Conservation (phyloP, 352 stramenopile genomes). For the Phytophthora sansomeana region DNA sequence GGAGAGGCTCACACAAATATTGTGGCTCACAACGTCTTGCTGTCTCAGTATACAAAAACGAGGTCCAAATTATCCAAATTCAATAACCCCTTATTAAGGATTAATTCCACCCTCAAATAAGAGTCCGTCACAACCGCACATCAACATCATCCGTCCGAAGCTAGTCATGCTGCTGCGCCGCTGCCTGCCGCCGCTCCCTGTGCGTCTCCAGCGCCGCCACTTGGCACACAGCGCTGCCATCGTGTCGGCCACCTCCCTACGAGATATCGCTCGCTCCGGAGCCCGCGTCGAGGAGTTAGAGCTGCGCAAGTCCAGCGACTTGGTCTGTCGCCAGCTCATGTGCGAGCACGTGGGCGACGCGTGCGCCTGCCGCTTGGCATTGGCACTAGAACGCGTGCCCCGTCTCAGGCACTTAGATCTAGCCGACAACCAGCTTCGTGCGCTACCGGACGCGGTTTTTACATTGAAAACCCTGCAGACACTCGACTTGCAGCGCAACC, state of each 20-base stretch:
- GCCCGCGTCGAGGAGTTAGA: conserved; percentile 63
- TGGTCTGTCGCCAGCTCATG: conserved; percentile 94
- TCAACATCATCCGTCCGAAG: background rate
- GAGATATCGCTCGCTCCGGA: conserved; percentile 71
- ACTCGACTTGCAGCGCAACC: conserved; percentile 77
- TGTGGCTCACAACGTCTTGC: conserved; percentile 2
- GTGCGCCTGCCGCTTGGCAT: conserved; percentile 85
- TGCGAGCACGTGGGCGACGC: conserved; percentile 90
- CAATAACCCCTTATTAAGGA: too few species aligned
- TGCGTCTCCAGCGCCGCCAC: conserved; percentile 4
- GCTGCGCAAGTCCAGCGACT: conserved; percentile 80
- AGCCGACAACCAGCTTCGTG: conserved; percentile 75
- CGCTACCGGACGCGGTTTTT: conserved; percentile 85
- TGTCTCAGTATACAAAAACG: too few species aligned
- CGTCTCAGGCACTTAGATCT: conserved; percentile 76
- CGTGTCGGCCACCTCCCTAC: conserved; percentile 47
- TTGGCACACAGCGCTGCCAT: conserved; percentile 6
- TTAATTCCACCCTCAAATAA: too few species aligned
- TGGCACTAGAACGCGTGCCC: conserved; percentile 79
- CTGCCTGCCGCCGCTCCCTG: background rate
- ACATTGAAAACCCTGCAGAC: conserved; percentile 59
- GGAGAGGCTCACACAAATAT: conserved; percentile 4
- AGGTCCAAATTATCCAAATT: too few species aligned
- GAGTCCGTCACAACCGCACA: background rate
- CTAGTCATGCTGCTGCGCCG: conserved; percentile 17